Evolutionary conservation across 768 basidiomycete species (phyloP).

Genomic region (Auriscalpium orientale): DNA sequence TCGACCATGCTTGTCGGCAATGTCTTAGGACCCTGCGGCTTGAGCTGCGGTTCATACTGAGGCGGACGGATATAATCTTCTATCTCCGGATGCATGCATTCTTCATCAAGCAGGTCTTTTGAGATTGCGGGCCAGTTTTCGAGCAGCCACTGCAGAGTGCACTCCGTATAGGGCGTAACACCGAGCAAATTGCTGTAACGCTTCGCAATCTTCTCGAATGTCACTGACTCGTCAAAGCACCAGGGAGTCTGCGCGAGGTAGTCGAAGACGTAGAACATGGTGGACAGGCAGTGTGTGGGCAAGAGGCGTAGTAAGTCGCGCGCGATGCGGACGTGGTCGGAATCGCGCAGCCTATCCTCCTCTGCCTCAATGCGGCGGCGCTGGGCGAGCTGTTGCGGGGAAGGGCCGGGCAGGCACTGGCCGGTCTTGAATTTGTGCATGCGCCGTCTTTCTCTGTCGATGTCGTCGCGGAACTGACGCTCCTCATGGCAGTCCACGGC

Average conservation of each 20-base stretch:
- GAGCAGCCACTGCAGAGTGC: slow-evolving; percentile 14
- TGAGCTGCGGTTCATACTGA: no score
- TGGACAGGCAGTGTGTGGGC: slow-evolving; percentile 30
- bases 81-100: neutral
- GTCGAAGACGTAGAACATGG: slow-evolving; percentile 37
- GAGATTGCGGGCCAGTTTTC: slow-evolving; percentile 11
- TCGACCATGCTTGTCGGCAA: no score
- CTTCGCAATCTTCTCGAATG: slow-evolving; percentile 35
- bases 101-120: slow-evolving; percentile 11
- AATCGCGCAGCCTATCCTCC: slow-evolving; percentile 10
- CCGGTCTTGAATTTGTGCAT: slow-evolving; percentile 20
- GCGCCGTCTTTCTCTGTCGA: slow-evolving; percentile 26
- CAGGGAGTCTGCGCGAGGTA: slow-evolving; percentile 46
- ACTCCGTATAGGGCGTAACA: slow-evolving; percentile 21
- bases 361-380: neutral
- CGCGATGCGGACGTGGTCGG: slow-evolving; percentile 29
- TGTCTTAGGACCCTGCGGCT: no score
- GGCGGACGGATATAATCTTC: no score
- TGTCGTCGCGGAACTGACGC: slow-evolving; percentile 20
- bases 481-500: slow-evolving; percentile 29
- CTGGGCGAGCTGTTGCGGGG: no score
- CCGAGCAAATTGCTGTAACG: slow-evolving; percentile 38
- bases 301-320: slow-evolving; percentile 44
- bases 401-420: no score
- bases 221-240: slow-evolving; percentile 38